A percentile compares a stretch with the other conserved stretches of the same genome.
Conservation (phyloP, 176 grass and related monocot species). For the Aegilops sharonensis region DNA sequence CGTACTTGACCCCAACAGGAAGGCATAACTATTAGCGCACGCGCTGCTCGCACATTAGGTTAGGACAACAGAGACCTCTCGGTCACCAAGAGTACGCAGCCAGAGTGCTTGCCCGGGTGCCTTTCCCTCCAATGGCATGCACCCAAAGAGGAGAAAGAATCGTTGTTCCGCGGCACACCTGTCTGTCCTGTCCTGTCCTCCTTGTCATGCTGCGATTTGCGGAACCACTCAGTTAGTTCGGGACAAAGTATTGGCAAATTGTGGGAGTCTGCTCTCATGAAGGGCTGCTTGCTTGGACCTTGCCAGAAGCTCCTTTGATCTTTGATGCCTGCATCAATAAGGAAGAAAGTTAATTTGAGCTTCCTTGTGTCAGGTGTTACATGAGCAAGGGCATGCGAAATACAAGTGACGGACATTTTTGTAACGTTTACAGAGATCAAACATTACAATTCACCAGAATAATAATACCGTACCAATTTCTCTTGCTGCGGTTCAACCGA, state of each 20-base stretch:
- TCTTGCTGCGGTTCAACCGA: too few relatives aligned
- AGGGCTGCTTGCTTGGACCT: neutral
- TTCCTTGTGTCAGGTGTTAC: neutral
- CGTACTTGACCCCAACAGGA: neutral
- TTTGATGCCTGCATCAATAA: neutral
- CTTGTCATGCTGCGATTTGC: conserved; percentile 11
- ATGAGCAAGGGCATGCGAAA: neutral
- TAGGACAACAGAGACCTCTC: neutral
- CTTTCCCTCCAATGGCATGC: neutral
- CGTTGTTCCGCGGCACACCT: conserved; percentile 3
- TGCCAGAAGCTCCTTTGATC: neutral
- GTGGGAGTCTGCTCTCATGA: neutral
- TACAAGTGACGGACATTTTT: neutral
- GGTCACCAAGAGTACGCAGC: neutral
- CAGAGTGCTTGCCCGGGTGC: too few relatives aligned
- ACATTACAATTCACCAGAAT: too few relatives aligned
- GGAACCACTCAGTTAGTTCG: neutral
- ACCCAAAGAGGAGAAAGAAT: neutral
- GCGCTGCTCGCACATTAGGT: neutral
- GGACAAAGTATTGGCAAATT: too few relatives aligned
- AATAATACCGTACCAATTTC: too few relatives aligned
- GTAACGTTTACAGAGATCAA: too few relatives aligned
- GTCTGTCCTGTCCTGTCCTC: neutral
- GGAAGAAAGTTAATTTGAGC: neutral
- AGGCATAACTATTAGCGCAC: neutral